Evolutionary conservation across 2,329 filamentous ascomycete species (phyloP).

Genomic region (Cladobotryum protrusum): DNA sequence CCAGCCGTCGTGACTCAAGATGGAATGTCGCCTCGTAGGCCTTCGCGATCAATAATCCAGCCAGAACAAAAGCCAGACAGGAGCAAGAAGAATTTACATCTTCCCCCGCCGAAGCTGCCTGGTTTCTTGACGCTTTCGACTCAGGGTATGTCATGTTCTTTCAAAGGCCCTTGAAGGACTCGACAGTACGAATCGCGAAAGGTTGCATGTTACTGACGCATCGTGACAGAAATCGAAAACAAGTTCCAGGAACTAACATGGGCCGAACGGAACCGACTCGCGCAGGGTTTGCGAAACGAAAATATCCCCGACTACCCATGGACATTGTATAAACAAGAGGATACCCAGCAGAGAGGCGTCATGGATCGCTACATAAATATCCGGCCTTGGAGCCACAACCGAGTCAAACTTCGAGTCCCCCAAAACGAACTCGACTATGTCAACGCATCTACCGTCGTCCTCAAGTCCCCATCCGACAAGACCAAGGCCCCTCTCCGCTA

Average conservation of each 20-base stretch:
- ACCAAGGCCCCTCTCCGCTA: constrained; percentile 50
- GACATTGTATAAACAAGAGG: constrained; percentile 29
- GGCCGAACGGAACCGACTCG: constrained; percentile 45
- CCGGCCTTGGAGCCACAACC: constrained; percentile 81
- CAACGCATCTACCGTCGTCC: constrained; percentile 67
- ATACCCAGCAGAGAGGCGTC: constrained; percentile 21
- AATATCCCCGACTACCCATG: constrained; percentile 26
- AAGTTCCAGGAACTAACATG: constrained; percentile 50
- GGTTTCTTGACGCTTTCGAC: constrained; percentile 33
- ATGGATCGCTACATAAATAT: constrained; percentile 88
- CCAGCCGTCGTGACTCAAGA: constrained; percentile 32
- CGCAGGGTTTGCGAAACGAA: constrained; percentile 34
- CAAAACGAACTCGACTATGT: constrained; percentile 70
- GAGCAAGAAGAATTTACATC: constrained; percentile 11
- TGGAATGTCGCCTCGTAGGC: constrained; percentile 17
- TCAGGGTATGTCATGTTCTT: constrained; percentile 26
- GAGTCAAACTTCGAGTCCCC: constrained; percentile 73
- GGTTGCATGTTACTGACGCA: constrained; percentile 6
- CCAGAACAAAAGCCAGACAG: constrained; percentile 5
- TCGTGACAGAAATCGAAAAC: constrained; percentile 37
- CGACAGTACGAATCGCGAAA: too few species aligned
- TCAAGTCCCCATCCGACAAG: constrained; percentile 39
- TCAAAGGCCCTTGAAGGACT: too few species aligned
- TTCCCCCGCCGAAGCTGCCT: constrained; percentile 27
- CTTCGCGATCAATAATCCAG: not conserved